Evolutionary conservation across 2,329 filamentous ascomycete genomes (phyloP), one percentile per base, ranked within the genome.

Genomic region (Chaetomiaceae sp.): DNA sequence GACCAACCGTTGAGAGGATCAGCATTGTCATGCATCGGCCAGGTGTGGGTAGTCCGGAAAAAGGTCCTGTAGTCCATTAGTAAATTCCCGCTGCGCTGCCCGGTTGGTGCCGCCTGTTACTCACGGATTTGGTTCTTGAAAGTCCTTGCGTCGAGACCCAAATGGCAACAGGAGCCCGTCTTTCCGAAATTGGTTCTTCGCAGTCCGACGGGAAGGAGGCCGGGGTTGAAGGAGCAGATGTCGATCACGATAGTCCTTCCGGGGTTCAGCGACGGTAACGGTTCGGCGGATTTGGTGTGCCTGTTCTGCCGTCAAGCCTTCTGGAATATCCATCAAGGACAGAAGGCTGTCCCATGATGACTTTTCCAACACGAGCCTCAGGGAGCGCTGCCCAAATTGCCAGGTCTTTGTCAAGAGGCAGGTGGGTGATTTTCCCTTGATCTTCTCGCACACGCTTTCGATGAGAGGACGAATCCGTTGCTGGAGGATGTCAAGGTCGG

Each of bases 371-470:
- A 29, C 34, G 11, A 37, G 24, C 17, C 33, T 17, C 7, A 44
- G 33, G 33, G 30, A 26, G 32, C 37, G 17, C 17, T 26, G 11
- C 11, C 39, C 35, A 26, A 49, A 42, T 6, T 6, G 14, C 49
- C 49, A 51, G 5, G 20, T 35, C 20, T 47, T 47, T 9, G n/a
- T n/a, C 7, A 37, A 26, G 19, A 32, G 19, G 17, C 36, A 37
- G 14, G n/a, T 27, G 10, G 38, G 24, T 1, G 54, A 4, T 44
- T 65, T 67, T 20, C 47, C 38, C 9, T 56, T 45, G 15, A 62
- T 64, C 47, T 67, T 65, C 3, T 33, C 40, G 29, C 62, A 63
- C 1, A 68, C 59, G 4, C 61, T 50, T 27, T 66, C 26, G 10
- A 73, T 59, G 1, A 45, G 35, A 3, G 42, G 42, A 15, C 20